Conservation (phyloP, 768 basidiomycete genomes). For the Scleroderma bovista region DNA sequence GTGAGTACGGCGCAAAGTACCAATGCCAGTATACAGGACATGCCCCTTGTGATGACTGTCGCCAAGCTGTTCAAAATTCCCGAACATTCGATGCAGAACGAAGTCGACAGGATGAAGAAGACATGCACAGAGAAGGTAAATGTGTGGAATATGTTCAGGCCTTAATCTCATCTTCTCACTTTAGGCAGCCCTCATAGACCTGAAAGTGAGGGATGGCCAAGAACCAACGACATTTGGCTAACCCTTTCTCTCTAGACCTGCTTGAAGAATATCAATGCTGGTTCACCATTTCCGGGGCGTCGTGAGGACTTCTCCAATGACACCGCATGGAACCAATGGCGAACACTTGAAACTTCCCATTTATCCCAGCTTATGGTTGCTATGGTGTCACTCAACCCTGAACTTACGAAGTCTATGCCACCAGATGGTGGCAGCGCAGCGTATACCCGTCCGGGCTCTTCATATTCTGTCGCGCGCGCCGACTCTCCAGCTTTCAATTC, state of each 20-base stretch:
- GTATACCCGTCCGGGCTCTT: slow-evolving; percentile 48
- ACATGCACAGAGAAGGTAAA: slow-evolving; percentile 73
- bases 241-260: slow-evolving; percentile 52
- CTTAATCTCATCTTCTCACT: slow-evolving; percentile 4
- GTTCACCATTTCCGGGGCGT: slow-evolving; percentile 76
- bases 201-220: slow-evolving; percentile 59
- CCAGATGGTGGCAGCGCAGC: slow-evolving; percentile 34
- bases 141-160: background rate
- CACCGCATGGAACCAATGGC: slow-evolving; percentile 81
- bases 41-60: slow-evolving; percentile 69
- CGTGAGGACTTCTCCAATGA: slow-evolving; percentile 84
- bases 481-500: slow-evolving; percentile 24
- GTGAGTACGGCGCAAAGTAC: slow-evolving; percentile 32
- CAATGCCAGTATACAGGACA: slow-evolving; percentile 55
- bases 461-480: slow-evolving; percentile 44
- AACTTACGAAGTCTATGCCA: slow-evolving; percentile 74
- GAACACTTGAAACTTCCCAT: slow-evolving; percentile 71
- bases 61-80: slow-evolving; percentile 71
- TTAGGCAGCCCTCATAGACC: slow-evolving; percentile 78
- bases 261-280: slow-evolving; percentile 86
- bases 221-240: background rate
- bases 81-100: slow-evolving; percentile 59
- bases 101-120: slow-evolving; percentile 61
- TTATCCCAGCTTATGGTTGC: slow-evolving; percentile 84
- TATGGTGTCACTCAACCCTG: slow-evolving; percentile 83